Conservation (phyloP, 805 yeast species). For the Yarrowia porcina region DNA sequence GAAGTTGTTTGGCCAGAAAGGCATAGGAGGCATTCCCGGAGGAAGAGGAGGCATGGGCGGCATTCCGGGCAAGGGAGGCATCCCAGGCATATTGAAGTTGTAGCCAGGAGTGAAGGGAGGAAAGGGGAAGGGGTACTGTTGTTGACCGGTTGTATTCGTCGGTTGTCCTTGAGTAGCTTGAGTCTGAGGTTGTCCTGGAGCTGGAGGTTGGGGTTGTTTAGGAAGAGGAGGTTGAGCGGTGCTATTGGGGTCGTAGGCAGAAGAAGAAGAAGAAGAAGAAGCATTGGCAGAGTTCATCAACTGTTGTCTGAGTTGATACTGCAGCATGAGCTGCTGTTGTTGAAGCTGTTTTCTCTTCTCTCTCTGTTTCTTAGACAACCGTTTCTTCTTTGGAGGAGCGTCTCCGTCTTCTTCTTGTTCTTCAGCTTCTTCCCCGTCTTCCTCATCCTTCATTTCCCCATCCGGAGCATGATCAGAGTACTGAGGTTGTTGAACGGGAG, state of each 20-base stretch:
- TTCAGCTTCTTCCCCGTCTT: background rate
- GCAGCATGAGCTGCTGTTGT: slow-evolving; percentile 7
- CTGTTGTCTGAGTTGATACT: background rate
- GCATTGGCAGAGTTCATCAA: background rate
- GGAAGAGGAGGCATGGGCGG: background rate
- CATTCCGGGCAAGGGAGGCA: background rate
- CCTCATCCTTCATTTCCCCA: background rate
- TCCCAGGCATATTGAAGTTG: slow-evolving; percentile 2
- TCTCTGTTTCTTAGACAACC: slow-evolving; percentile 7
- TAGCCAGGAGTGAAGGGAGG: background rate
- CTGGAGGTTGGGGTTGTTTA: background rate
- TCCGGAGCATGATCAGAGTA: slow-evolving; percentile 18
- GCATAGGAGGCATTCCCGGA: background rate
- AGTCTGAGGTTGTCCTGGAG: background rate
- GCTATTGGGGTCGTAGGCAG: background rate
- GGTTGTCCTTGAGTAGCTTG: background rate
- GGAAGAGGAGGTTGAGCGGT: slow-evolving; percentile 1
- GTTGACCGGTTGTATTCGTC: background rate
- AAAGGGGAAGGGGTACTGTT: background rate
- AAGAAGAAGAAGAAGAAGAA: too few relatives aligned
- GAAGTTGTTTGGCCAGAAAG: background rate
- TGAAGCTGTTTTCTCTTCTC: background rate
- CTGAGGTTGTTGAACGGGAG: background rate
- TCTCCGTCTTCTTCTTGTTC: background rate
- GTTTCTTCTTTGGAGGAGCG: background rate